Conservation (phyloP, 2,329 filamentous ascomycete genomes). For the Colletotrichum trifolii region DNA sequence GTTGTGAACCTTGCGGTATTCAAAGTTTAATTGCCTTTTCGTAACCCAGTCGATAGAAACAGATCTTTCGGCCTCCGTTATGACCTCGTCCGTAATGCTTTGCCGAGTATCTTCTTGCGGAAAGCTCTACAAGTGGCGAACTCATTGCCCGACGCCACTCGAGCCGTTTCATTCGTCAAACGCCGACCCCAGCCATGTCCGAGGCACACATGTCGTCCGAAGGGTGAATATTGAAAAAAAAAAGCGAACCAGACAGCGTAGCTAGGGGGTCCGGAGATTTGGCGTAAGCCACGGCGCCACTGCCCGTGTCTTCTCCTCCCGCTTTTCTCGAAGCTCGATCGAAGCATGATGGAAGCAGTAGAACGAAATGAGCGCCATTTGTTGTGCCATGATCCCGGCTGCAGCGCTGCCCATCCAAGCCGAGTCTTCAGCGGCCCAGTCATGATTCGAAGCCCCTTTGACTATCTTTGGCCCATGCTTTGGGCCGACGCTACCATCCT, state of each 20-base stretch:
- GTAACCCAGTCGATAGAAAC: constrained; percentile 4
- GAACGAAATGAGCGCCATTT: constrained; percentile 28
- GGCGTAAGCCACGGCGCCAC: background rate
- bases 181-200: background rate
- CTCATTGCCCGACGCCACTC: constrained; percentile 4
- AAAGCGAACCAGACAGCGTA: too few species aligned
- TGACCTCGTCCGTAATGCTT: constrained; percentile 17
- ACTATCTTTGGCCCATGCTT: background rate
- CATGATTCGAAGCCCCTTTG: constrained; percentile 11
- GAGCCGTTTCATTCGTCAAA: constrained; percentile 5
- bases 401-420: background rate
- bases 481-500: too few species aligned
- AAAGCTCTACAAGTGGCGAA: constrained; percentile 16
- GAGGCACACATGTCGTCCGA: constrained; percentile 1
- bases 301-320: constrained; percentile 12
- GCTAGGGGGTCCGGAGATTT: background rate
- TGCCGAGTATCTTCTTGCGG: background rate
- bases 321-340: constrained; percentile 26
- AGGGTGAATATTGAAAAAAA: background rate
- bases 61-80: background rate
- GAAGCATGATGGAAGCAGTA: constrained; percentile 27
- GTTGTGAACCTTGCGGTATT: constrained; percentile 2
- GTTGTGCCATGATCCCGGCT: constrained; percentile 13
- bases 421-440: too few species aligned
- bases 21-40: constrained; percentile 24